Evolutionary conservation across 495 filamentous ascomycete genomes (phyloP).

Genomic region (Trichocladium uniseriatum): DNA sequence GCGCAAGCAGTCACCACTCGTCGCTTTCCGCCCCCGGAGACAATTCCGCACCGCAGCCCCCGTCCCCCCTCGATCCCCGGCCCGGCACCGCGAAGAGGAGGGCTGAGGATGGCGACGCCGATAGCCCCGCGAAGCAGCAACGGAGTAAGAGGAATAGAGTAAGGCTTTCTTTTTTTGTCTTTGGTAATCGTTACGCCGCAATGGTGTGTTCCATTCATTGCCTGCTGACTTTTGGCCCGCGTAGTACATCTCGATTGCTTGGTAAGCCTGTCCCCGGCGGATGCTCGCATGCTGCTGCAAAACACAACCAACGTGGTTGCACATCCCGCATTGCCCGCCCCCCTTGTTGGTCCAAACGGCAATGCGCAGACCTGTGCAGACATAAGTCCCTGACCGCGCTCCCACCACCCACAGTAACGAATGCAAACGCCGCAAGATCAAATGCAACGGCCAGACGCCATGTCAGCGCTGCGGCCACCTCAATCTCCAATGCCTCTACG

Average conservation of each 20-base stretch:
- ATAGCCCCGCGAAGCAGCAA: conserved; percentile 36
- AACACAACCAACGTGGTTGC: neutral
- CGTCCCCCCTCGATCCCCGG: conserved; percentile 4
- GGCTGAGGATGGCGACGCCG: conserved; percentile 24
- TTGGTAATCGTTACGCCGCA: too few relatives aligned
- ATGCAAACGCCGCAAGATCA: conserved; percentile 86
- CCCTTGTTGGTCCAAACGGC: neutral
- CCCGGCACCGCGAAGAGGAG: conserved; percentile 32
- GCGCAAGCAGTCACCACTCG: conserved; percentile 11
- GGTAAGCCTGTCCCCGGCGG: conserved; percentile 42
- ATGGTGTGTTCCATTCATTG: neutral
- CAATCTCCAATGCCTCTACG: conserved; percentile 72
- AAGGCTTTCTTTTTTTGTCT: neutral
- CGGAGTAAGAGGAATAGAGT: conserved; percentile 54
- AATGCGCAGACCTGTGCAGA: neutral
- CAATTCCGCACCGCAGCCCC: conserved; percentile 26
- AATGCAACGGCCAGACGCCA: conserved; percentile 78
- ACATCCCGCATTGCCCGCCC: too few relatives aligned
- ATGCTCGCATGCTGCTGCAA: neutral
- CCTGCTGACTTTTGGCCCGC: neutral
- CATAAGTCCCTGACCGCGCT: neutral
- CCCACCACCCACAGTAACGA: conserved; percentile 50
- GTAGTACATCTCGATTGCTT: conserved; percentile 84
- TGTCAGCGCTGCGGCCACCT: conserved; percentile 81
- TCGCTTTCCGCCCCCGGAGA: conserved; percentile 29